Evolutionary conservation across 305 asterid genomes (phyloP).

Genomic region (Rubia balearica): DNA sequence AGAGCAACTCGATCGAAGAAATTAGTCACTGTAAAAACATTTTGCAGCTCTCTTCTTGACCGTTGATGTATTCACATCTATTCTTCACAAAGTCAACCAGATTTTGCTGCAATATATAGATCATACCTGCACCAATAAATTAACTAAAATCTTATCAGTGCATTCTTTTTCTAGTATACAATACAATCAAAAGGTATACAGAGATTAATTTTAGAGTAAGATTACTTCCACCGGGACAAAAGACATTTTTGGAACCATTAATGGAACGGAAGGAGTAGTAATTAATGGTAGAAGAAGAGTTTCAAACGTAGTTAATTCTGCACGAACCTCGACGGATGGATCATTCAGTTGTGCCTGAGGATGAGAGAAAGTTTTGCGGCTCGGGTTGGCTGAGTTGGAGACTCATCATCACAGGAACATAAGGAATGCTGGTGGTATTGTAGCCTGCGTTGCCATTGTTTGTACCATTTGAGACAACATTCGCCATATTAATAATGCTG

Average conservation of each 20-base stretch:
- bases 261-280: too few relatives aligned
- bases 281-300: background rate
- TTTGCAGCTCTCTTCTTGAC: background rate
- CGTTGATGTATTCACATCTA: background rate
- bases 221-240: too few relatives aligned
- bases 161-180: too few relatives aligned
- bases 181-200: too few relatives aligned
- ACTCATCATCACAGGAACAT: constrained; percentile 13
- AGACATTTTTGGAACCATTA: too few relatives aligned
- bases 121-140: background rate
- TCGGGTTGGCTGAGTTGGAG: constrained; percentile 30
- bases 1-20: too few relatives aligned
- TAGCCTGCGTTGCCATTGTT: constrained; percentile 15
- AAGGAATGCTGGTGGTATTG: constrained; percentile 9
- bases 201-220: too few relatives aligned
- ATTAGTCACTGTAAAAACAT: background rate
- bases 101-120: background rate
- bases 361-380: constrained; percentile 9
- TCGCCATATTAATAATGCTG: constrained; percentile 9
- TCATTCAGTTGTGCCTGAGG: constrained; percentile 10
- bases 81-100: constrained; percentile 1
- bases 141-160: background rate
- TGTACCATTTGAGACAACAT: constrained; percentile 8
- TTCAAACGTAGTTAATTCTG: background rate
- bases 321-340: constrained; percentile 16